Percentiles rank a stretch among this genome's conserved stretches.
phyloP scores from a whole-genome alignment of 495 filamentous ascomycete genomes.

The Hypoxylon rickii region DNA sequence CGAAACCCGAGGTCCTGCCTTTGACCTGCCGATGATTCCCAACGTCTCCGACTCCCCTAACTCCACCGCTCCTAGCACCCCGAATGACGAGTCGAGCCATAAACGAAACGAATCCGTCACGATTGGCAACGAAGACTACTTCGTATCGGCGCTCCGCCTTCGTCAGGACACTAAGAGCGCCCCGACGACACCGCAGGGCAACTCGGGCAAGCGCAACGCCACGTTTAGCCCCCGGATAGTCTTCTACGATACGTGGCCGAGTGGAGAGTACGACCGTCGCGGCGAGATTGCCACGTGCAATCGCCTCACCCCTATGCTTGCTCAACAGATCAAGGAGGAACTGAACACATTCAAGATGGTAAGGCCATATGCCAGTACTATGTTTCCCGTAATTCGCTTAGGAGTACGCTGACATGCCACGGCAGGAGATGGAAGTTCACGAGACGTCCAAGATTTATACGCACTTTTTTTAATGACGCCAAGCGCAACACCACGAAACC shows the following conservation, averaged over 20 bases:
- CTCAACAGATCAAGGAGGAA: constrained; percentile 99
- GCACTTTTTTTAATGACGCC: constrained; percentile 86
- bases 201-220: constrained; percentile 66
- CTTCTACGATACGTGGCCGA: constrained; percentile 95
- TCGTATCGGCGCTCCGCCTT: constrained; percentile 73
- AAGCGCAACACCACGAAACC: constrained; percentile 35
- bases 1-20: constrained; percentile 55
- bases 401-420: too few species aligned
- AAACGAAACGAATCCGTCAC: constrained; percentile 67
- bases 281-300: constrained; percentile 99
- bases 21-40: constrained; percentile 60
- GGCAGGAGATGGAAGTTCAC: constrained; percentile 99
- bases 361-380: too few species aligned
- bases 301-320: constrained; percentile 92
- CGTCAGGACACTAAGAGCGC: constrained; percentile 72
- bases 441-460: constrained; percentile 98
- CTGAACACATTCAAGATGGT: constrained; percentile 99
- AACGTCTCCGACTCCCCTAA: constrained; percentile 73
- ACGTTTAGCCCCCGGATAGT: constrained; percentile 92
- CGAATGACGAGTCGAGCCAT: constrained; percentile 71
- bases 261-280: constrained; percentile 91
- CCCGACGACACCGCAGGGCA: constrained; percentile 74
- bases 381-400: too few species aligned
- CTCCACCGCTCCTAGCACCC: constrained; percentile 83
- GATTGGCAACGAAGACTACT: constrained; percentile 86